Percentiles rank a stretch among this genome's conserved stretches.
Evolutionary conservation across 2,329 filamentous ascomycete genomes (phyloP).

Genomic region (Colletotrichum godetiae): DNA sequence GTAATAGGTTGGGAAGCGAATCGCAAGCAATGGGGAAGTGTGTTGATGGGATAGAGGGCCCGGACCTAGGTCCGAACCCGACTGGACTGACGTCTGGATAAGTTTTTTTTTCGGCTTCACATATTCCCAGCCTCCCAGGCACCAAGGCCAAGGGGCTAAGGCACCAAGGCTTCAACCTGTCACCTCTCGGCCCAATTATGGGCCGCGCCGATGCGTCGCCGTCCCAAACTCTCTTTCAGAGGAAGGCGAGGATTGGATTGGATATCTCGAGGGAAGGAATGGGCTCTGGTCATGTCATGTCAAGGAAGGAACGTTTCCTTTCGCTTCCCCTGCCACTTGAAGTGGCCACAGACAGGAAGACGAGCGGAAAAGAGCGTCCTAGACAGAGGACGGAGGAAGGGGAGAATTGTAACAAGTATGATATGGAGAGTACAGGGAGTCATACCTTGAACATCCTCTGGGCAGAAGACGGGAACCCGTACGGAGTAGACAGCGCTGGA

Average conservation of each 20-base stretch:
- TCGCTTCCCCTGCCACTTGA: not conserved
- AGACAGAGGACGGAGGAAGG: not conserved
- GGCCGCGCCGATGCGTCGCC: constrained; percentile 19
- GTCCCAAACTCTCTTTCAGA: not conserved
- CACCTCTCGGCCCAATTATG: constrained; percentile 11
- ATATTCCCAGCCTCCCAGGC: not conserved
- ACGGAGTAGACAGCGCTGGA: not conserved
- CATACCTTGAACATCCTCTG: not conserved
- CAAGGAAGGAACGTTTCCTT: not conserved
- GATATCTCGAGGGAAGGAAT: not conserved
- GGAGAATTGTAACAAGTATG: not conserved
- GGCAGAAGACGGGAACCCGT: not conserved
- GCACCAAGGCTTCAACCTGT: not conserved
- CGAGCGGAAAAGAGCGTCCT: not conserved
- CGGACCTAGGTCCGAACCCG: constrained; percentile 22
- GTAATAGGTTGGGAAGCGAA: constrained; percentile 13
- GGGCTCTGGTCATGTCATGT: not conserved
- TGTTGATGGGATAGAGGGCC: not conserved
- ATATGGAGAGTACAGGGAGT: not conserved
- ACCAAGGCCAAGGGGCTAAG: not conserved
- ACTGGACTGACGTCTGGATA: constrained; percentile 28
- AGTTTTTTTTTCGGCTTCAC: constrained; percentile 11
- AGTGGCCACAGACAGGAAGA: not conserved
- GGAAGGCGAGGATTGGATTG: not conserved
- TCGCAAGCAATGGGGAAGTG: constrained; percentile 7